Conservation (phyloP, 139 green algal genomes). For the Micractinium conductrix region DNA sequence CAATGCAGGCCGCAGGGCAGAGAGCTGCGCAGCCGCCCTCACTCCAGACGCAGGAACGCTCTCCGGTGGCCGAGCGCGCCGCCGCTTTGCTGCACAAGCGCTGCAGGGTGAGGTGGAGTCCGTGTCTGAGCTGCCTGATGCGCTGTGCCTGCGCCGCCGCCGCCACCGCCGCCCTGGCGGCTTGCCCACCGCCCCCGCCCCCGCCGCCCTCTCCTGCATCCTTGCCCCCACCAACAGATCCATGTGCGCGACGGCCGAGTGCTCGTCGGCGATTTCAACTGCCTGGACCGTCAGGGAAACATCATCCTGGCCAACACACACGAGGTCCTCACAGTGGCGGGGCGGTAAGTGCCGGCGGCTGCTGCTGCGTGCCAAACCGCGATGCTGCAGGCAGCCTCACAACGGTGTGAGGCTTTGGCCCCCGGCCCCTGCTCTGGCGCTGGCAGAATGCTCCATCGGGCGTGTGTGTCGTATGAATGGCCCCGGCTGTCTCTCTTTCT, state of each 20-base stretch:
- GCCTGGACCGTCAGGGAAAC: conserved; percentile 74
- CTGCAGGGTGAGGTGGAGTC: neutral
- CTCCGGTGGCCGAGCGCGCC: neutral
- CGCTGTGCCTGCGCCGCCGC: neutral
- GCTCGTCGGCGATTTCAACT: conserved; percentile 62
- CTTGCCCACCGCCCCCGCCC: too few species aligned
- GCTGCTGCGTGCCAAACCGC: neutral
- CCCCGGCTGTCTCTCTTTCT: neutral
- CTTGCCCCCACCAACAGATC: conserved; percentile 43
- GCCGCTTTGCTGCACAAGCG: conserved; percentile 28
- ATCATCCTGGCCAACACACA: conserved; percentile 64
- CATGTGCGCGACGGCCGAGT: conserved; percentile 53
- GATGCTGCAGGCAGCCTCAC: neutral
- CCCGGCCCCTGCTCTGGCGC: neutral
- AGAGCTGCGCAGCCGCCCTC: too few species aligned
- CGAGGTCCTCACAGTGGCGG: conserved; percentile 27
- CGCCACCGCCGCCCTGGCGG: too few species aligned
- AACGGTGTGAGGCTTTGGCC: neutral
- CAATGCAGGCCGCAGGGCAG: too few species aligned
- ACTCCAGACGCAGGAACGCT: too few species aligned
- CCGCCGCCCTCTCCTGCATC: neutral
- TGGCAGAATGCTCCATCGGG: neutral
- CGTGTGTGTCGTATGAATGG: neutral
- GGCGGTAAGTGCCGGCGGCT: neutral
- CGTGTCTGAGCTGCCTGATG: neutral